Evolutionary conservation across 1,284 basidiomycete species (phyloP).

Genomic region (Tilletiaria anomala): DNA sequence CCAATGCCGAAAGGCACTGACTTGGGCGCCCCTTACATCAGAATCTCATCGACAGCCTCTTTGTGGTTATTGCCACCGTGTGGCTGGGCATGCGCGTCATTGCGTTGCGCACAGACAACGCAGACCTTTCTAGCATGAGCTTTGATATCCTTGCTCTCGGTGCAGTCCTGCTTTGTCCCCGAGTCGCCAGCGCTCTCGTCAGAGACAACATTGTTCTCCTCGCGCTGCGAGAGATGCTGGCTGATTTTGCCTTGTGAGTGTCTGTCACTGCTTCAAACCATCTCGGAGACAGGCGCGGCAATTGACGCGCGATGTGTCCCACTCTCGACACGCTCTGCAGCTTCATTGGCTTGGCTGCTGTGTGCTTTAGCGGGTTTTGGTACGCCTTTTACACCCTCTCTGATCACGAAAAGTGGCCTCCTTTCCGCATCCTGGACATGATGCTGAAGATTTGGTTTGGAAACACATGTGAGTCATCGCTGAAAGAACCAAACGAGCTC

Average conservation of each 20-base stretch:
- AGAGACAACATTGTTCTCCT: conserved; percentile 41
- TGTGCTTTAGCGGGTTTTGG: no score
- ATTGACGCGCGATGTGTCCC: no score
- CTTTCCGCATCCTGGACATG: conserved; percentile 67
- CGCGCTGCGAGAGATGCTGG: conserved; percentile 55
- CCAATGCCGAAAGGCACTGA: no score
- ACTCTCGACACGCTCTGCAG: no score
- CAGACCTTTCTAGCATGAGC: conserved; percentile 23
- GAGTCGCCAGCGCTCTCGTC: conserved; percentile 39
- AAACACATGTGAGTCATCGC: no score
- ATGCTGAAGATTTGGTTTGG: conserved; percentile 66
- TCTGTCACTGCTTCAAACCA: no score
- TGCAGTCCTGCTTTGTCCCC: conserved; percentile 37
- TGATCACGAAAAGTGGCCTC: conserved; percentile 20
- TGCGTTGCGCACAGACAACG: conserved; percentile 21
- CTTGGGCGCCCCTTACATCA: no score
- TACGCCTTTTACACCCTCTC: conserved; percentile 71
- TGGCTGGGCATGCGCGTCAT: conserved; percentile 37
- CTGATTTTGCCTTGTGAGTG: conserved; percentile 52
- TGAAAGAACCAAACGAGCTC: no score
- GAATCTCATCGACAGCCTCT: conserved; percentile 21
- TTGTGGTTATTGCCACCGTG: conserved; percentile 35
- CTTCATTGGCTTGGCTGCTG: no score
- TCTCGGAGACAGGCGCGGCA: no score
- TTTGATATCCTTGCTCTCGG: conserved; percentile 38